phyloP scores from a whole-genome alignment of 305 asterid genomes.

The Solanum hybrid region DNA sequence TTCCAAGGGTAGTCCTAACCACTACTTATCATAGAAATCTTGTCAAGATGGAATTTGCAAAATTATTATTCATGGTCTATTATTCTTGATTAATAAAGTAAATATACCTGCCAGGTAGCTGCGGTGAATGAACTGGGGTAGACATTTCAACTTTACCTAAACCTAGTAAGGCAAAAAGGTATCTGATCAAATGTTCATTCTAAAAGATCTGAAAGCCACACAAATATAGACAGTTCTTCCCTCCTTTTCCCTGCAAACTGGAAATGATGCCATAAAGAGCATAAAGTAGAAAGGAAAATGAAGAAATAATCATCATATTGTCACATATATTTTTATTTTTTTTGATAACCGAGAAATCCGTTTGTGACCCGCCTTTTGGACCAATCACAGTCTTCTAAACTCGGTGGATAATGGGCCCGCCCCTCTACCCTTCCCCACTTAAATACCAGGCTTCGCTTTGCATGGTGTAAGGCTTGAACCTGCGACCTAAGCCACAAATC shows the following conservation, averaged over 20 bases:
- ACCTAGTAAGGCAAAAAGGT: slow-evolving; percentile 38
- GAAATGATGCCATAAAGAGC: not conserved
- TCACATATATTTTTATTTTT: no score
- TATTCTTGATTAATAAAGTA: not conserved
- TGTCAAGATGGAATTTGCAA: not conserved
- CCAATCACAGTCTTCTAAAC: no score
- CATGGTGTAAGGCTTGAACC: no score
- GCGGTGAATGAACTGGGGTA: slow-evolving; percentile 78
- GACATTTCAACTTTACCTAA: slow-evolving; percentile 66
- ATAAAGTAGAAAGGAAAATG: not conserved
- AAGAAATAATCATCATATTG: not conserved
- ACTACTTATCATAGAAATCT: not conserved
- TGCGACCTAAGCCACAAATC: no score
- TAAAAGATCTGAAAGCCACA: slow-evolving; percentile 12
- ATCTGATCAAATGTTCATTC: slow-evolving; percentile 10
- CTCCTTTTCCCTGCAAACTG: not conserved
- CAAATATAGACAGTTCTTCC: not conserved
- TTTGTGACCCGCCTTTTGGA: no score
- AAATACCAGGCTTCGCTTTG: no score
- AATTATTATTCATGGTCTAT: not conserved
- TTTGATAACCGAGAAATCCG: no score
- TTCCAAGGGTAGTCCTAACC: not conserved
- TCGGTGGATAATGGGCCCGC: no score
- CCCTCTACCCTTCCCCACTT: no score
- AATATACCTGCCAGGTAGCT: slow-evolving; percentile 43